These are phyloP conservation scores for Dactylella cylindrospora DNA, from an alignment of 2,329 filamentous ascomycete species.

Conservation along the genomic window DNA sequence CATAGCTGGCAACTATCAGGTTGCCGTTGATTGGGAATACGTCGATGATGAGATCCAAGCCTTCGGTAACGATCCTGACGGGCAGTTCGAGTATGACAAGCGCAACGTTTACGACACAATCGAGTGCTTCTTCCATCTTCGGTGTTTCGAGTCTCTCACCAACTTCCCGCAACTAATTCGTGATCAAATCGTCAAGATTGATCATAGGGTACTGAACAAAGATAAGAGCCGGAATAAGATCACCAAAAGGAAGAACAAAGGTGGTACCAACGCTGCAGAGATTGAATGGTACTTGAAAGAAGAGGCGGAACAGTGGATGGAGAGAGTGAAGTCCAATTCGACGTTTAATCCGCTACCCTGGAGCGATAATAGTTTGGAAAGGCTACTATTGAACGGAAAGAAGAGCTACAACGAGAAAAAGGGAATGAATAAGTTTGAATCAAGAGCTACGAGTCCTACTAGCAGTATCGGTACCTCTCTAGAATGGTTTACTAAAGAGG, in stretches of 20 bases:
- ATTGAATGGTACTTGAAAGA: conserved; percentile 44
- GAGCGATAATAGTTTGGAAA: conserved; percentile 34
- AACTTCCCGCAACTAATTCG: conserved; percentile 27
- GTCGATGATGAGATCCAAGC: conserved; percentile 18
- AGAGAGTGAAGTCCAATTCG: conserved; percentile 20
- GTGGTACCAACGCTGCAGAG: conserved; percentile 41
- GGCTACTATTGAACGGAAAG: conserved; percentile 24
- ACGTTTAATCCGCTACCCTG: conserved; percentile 22
- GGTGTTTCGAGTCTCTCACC: conserved; percentile 37
- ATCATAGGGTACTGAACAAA: conserved; percentile 35
- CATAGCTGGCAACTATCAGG: conserved; percentile 42
- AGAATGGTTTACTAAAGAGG: too few relatives aligned
- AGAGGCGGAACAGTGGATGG: conserved; percentile 35
- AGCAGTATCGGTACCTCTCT: too few relatives aligned
- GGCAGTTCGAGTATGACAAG: conserved; percentile 28
- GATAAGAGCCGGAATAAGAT: conserved; percentile 40
- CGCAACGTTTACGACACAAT: conserved; percentile 32
- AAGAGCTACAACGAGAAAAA: conserved; percentile 40
- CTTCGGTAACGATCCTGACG: conserved; percentile 22
- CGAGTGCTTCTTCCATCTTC: conserved; percentile 41
- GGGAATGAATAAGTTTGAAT: conserved; percentile 11
- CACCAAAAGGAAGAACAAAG: conserved; percentile 40
- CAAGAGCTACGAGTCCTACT: neutral
- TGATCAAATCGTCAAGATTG: conserved; percentile 18
- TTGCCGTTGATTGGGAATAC: conserved; percentile 35